These are phyloP conservation scores for Gastrodia elata DNA, from an alignment of 106 monocot species.

Conservation along the genomic window DNA sequence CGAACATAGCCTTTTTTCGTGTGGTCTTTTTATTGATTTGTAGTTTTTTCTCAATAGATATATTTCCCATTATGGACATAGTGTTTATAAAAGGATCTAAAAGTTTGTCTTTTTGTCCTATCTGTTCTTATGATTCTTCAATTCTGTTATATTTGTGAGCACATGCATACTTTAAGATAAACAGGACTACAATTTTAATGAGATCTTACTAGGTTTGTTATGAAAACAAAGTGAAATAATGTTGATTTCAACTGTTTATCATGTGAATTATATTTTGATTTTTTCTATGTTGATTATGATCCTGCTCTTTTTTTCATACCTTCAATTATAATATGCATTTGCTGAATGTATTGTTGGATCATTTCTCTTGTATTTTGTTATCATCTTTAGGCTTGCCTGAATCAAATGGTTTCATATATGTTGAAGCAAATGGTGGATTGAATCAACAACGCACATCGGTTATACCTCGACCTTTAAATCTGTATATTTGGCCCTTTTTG, in stretches of 20 bases:
- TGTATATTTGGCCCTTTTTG: neutral
- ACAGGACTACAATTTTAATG: neutral
- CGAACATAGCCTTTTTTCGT: no score
- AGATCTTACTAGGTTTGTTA: neutral
- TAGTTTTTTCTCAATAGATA: neutral
- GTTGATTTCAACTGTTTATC: neutral
- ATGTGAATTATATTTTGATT: slow-evolving; percentile 2
- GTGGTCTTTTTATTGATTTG: no score
- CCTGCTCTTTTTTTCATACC: neutral
- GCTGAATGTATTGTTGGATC: neutral
- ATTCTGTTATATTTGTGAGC: neutral
- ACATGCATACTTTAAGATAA: neutral
- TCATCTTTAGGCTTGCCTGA: slow-evolving; percentile 63
- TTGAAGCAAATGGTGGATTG: slow-evolving; percentile 98
- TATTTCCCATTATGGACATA: neutral
- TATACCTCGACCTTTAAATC: slow-evolving; percentile 7
- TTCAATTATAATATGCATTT: neutral
- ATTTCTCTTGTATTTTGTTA: neutral
- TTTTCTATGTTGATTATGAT: neutral
- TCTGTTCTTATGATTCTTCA: neutral
- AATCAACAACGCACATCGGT: slow-evolving; percentile 97
- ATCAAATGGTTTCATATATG: slow-evolving; percentile 93
- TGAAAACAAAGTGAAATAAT: neutral
- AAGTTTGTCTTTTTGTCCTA: neutral
- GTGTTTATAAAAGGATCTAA: neutral